A percentile compares a stretch with the other conserved stretches of the same genome.
Conservation (phyloP, 441 rosid genomes). For the Eutrema salsugineum region DNA sequence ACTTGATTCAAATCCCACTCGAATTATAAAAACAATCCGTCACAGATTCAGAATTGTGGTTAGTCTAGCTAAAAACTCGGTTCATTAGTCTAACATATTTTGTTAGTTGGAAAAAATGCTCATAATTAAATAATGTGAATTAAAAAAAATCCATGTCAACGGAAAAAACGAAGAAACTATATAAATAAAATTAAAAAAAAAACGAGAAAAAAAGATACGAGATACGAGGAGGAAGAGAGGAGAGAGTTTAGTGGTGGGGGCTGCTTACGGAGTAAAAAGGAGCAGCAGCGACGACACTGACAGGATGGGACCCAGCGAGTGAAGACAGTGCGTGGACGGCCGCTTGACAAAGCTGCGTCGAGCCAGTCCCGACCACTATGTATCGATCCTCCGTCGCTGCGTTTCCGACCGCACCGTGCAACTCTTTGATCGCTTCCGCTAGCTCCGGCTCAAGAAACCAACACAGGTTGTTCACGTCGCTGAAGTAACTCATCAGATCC, state of each 20-base stretch:
- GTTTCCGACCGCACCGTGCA: slow-evolving; percentile 67
- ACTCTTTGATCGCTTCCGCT: slow-evolving; percentile 48
- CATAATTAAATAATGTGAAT: neutral
- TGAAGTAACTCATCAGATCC: slow-evolving; percentile 84
- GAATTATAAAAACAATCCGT: neutral
- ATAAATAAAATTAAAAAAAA: neutral
- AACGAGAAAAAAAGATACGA: too few species aligned
- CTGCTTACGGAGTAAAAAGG: slow-evolving; percentile 87
- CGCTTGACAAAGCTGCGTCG: slow-evolving; percentile 75
- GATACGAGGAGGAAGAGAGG: slow-evolving; percentile 13
- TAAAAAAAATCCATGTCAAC: slow-evolving; percentile 11
- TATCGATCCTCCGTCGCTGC: slow-evolving; percentile 51
- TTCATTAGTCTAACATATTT: slow-evolving; percentile 3
- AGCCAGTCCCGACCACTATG: slow-evolving; percentile 82
- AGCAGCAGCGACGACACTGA: slow-evolving; percentile 72
- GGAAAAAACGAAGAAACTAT: neutral
- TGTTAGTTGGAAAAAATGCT: slow-evolving; percentile 1
- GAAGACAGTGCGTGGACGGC: slow-evolving; percentile 68
- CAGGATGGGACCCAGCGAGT: slow-evolving; percentile 41
- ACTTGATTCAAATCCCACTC: neutral
- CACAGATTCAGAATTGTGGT: neutral
- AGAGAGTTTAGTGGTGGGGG: slow-evolving; percentile 18
- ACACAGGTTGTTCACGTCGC: slow-evolving; percentile 49
- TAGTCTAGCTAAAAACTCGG: slow-evolving; percentile 6
- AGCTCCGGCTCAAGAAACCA: slow-evolving; percentile 77